Base-by-base conservation (phyloP, 108 stramenopile genomes). In the Cyclostephanos tholiformis region DNA sequence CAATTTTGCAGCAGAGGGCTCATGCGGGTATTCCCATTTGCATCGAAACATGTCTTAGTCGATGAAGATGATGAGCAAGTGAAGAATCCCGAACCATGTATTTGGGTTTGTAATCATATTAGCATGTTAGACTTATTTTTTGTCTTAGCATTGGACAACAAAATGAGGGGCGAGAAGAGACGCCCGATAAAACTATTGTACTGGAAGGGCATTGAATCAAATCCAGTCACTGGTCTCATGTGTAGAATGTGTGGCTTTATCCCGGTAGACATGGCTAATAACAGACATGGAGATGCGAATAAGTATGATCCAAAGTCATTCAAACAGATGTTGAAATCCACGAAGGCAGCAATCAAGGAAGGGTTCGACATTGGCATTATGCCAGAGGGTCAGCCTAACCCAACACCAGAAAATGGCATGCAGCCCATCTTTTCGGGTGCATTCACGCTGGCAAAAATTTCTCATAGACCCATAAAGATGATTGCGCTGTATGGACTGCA, bases 81-180 rank as follows among this genome's bases (percentile, higher is more conserved):
- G 53, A 64, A 43, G 20, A 75, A 75, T 68, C 85, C 88, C 8
- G 77, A 86, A 69, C 91, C 92, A 29, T 68, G 67, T 23, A 83
- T 95, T 25, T 95, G 95, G 95, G 95, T 92, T 5, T 92, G 91
- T 68, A 95, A 93, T 67, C 95, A 95, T 65, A 84, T 84, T 16
- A 84, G 84, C 62, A 70, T 90, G 67, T 75, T 95, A 61, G 95
- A 95, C 76, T 69, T 41, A 41, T 92, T 92, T 67, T 65, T 95
- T 23, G 67, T 95, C 17, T 66, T 95, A 27, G 91, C 91, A 0
- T 46, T 75, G 13, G 88, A 91, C 73, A 60, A 77, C 55, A 52
- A 80, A 52, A 52, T 95, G 39, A 69, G 91, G 38, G 92, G 92
- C 36, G 69, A 75, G 51, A 74, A 83, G 44, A 77, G 82, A 69